Conservation (phyloP, 78 protist species). For the Protostelium mycophagum region DNA sequence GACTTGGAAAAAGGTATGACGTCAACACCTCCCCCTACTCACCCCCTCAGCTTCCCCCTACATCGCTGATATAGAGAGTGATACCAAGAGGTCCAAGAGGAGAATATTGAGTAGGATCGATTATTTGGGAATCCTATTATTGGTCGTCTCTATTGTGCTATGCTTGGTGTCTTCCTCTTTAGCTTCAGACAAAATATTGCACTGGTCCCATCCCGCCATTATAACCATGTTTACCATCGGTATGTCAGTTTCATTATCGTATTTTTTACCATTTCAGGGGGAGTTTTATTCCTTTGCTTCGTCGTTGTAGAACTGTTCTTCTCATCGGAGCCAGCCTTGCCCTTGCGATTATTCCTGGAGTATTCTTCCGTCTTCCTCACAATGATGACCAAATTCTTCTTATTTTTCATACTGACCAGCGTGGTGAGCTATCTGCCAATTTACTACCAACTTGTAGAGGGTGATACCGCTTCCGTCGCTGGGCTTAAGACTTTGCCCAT, state of each 20-base stretch:
- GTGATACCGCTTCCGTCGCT: neutral
- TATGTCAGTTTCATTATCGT: neutral
- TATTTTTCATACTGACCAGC: neutral
- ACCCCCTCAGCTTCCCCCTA: too few species aligned
- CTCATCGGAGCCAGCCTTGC: neutral
- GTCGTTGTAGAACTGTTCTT: neutral
- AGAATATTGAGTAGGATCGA: neutral
- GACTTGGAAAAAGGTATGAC: neutral
- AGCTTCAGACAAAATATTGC: neutral
- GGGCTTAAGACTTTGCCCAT: neutral
- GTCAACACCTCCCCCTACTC: too few species aligned
- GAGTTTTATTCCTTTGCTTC: neutral
- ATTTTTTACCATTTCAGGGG: neutral
- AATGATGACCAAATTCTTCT: neutral
- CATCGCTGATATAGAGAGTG: neutral
- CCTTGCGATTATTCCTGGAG: neutral
- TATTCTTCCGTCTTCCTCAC: neutral
- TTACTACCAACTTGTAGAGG: neutral
- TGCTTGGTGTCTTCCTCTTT: neutral
- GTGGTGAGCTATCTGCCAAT: neutral
- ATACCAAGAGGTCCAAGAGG: neutral
- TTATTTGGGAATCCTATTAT: neutral
- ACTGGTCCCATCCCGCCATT: neutral
- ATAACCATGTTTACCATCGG: neutral
- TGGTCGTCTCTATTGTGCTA: neutral